Evolutionary conservation across 208 protist species (phyloP).

Genomic region (Porcisia deanei): DNA sequence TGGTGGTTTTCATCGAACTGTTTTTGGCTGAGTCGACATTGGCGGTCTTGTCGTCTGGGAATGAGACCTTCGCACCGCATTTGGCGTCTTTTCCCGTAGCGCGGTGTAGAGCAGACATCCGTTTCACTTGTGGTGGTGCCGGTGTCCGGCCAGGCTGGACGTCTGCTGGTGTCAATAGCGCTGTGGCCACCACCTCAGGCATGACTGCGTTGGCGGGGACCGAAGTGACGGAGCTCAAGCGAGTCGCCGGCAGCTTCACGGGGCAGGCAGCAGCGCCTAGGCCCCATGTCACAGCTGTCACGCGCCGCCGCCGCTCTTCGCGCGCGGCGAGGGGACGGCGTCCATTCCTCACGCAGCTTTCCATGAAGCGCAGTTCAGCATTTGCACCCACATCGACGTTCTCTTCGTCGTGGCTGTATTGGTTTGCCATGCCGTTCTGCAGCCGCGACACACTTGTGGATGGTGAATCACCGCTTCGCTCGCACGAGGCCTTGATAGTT

Average conservation of each 20-base stretch:
- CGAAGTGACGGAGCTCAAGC: background rate
- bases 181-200: background rate
- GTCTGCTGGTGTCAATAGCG: background rate
- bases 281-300: constrained; percentile 64
- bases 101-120: background rate
- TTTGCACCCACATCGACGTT: constrained; percentile 1
- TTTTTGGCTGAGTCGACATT: background rate
- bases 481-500: background rate
- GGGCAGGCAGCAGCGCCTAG: constrained; percentile 49
- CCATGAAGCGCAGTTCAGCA: constrained; percentile 24
- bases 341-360: constrained; percentile 16
- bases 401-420: background rate
- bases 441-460: background rate
- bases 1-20: background rate
- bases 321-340: constrained; percentile 21
- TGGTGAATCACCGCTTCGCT: background rate
- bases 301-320: constrained; percentile 30
- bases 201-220: background rate
- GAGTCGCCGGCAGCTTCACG: constrained; percentile 19
- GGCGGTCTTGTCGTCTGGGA: background rate
- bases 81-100: background rate
- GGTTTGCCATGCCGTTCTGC: background rate
- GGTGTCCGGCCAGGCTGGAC: background rate
- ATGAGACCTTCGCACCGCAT: background rate
- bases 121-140: background rate